Evolutionary conservation across 192 early-diverging fungal species (phyloP).

Genomic region (Entomortierella chlamydospora): DNA sequence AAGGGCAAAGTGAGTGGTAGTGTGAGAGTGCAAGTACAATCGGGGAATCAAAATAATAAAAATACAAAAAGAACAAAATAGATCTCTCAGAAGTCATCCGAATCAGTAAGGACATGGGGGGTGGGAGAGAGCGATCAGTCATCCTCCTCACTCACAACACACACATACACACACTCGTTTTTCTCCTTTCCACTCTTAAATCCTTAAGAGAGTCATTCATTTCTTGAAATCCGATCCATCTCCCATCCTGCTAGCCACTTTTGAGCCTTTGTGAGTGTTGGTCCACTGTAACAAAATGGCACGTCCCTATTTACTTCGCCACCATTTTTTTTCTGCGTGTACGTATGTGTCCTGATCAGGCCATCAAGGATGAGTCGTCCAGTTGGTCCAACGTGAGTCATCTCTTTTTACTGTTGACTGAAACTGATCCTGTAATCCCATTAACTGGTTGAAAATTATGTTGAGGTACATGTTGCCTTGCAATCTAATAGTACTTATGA

Average conservation of each 20-base stretch:
- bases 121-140: not conserved
- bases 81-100: conserved; percentile 12
- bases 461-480: too few species aligned
- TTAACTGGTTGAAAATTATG: too few species aligned
- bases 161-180: not conserved
- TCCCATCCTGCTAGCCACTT: too few species aligned
- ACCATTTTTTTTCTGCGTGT: conserved; percentile 17
- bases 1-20: not conserved
- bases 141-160: not conserved
- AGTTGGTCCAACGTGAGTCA: conserved; percentile 25
- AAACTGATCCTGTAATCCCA: not conserved
- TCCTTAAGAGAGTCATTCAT: too few species aligned
- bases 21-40: not conserved
- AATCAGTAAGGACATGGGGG: too few species aligned
- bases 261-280: too few species aligned
- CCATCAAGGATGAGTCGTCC: conserved; percentile 1
- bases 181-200: too few species aligned
- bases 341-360: conserved; percentile 31
- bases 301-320: conserved; percentile 30
- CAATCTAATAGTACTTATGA: too few species aligned
- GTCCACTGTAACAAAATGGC: not conserved
- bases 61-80: conserved; percentile 13
- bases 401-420: not conserved
- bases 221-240: too few species aligned
- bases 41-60: not conserved